phyloP scores from a whole-genome alignment of 2,329 filamentous ascomycete species.

The Colletotrichum trifolii region DNA sequence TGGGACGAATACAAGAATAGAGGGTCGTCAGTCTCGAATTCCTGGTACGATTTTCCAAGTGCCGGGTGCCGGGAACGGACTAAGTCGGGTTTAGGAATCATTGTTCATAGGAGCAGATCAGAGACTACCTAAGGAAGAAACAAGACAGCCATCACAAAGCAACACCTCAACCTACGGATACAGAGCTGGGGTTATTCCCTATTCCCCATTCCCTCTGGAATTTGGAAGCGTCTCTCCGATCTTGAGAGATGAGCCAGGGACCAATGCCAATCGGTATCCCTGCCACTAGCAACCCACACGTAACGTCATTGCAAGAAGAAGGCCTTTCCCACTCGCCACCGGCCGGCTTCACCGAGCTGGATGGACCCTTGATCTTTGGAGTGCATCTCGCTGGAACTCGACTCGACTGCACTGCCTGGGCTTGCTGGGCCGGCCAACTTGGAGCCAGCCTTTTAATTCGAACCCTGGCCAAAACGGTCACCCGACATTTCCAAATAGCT shows the following conservation, averaged over 20 bases:
- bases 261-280: slow-evolving; percentile 31
- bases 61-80: slow-evolving; percentile 12
- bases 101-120: not conserved
- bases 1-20: slow-evolving; percentile 9
- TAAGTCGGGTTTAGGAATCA: not conserved
- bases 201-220: too few relatives aligned
- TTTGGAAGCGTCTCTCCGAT: slow-evolving; percentile 11
- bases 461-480: too few relatives aligned
- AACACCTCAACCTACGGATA: not conserved
- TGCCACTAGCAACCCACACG: slow-evolving; percentile 17
- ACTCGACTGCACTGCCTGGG: not conserved
- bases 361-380: slow-evolving; percentile 21
- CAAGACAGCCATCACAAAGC: not conserved
- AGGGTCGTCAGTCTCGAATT: not conserved
- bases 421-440: not conserved
- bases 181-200: too few relatives aligned
- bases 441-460: not conserved
- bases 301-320: slow-evolving; percentile 20
- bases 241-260: slow-evolving; percentile 2
- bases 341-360: slow-evolving; percentile 15
- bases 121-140: not conserved
- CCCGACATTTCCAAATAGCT: slow-evolving; percentile 21
- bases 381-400: too few relatives aligned
- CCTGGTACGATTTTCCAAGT: slow-evolving; percentile 1
- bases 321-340: slow-evolving; percentile 3